Conservation (phyloP, 1,139 yeast genomes). For the Pichia sp. region DNA sequence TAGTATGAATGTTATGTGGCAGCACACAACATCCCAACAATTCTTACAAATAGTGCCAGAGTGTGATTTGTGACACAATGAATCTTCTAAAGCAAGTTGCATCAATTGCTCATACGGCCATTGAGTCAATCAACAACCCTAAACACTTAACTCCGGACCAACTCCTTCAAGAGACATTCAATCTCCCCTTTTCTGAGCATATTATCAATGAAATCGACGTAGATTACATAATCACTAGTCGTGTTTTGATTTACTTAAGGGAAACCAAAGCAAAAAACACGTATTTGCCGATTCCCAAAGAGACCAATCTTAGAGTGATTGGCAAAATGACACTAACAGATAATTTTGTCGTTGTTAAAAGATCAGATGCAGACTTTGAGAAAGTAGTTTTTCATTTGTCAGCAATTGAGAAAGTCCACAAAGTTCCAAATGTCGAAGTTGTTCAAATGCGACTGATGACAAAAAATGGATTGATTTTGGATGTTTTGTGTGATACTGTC, state of each 20-base stretch:
- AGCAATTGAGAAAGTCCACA: constrained; percentile 76
- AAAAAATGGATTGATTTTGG: constrained; percentile 55
- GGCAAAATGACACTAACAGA: constrained; percentile 67
- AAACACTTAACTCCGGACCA: constrained; percentile 53
- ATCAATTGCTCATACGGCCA: constrained; percentile 29
- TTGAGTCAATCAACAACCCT: constrained; percentile 27
- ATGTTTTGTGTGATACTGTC: constrained; percentile 71
- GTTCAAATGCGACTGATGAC: constrained; percentile 71
- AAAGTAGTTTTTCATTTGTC: constrained; percentile 67
- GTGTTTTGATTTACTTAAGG: constrained; percentile 10
- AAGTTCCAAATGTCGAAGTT: constrained; percentile 72
- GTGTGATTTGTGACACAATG: constrained; percentile 21
- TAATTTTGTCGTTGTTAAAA: constrained; percentile 68
- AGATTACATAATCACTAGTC: constrained; percentile 11
- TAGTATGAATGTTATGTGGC: no score
- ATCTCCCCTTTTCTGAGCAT: constrained; percentile 63
- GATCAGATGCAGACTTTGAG: constrained; percentile 59
- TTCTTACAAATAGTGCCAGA: no score
- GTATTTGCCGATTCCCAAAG: constrained; percentile 24
- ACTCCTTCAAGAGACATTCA: constrained; percentile 55
- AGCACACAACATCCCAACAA: no score
- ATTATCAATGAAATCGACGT: constrained; percentile 59
- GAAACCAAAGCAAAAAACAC: constrained; percentile 10
- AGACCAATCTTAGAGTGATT: constrained; percentile 28
- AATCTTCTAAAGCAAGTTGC: constrained; percentile 37